Evolutionary conservation across 441 rosid species (phyloP), one percentile per base, ranked within the genome.

Genomic region (Eruca vesicaria): DNA sequence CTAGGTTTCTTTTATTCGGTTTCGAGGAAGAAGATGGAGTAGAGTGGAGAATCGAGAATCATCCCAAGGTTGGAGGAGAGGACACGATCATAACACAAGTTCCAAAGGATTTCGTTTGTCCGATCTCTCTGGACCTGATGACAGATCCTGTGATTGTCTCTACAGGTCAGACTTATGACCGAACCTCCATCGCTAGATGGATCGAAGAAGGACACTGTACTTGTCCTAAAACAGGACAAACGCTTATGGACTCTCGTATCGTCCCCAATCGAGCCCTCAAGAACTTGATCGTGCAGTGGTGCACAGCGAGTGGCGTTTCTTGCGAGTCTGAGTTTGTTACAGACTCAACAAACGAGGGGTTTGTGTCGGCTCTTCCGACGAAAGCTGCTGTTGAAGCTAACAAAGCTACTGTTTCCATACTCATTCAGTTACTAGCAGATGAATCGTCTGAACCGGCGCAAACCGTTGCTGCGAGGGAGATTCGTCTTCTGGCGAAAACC

Each of bases 171-270:
- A 95, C 97, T 2, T 95, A 93, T 61, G 98, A 95, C 58, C 84
- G 97, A 82, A 82, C 87, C 75, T 87, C 96, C 0, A 91, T 95
- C 65, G 69, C 91, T 18, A 86, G 99, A 72, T 95, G 99, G 99
- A 72, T 95, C 67, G 98, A 93, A 66, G 97, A 90, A 83, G 97
- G 98, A 43, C 94, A 93, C 58, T 79, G 82, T 72, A 86, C 88
- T 57, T 95, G 97, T 73, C 99, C 97, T 0, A 93, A 93, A 79
- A 93, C 98, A 0, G 98, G 97, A 33, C 98, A 90, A 72, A 79
- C 86, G 85, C 85, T 93, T 4, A 33, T 81, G 41, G 88, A 89
- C 60, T 83, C 89, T 3, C 76, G 86, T 43, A 88, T 95, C 35
- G 85, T 95, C n/a, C 90, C 99, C 0, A 91, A 95, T 74, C 88